Conservation (phyloP, 179 eudicot genomes). For the Dionaea muscipula region DNA sequence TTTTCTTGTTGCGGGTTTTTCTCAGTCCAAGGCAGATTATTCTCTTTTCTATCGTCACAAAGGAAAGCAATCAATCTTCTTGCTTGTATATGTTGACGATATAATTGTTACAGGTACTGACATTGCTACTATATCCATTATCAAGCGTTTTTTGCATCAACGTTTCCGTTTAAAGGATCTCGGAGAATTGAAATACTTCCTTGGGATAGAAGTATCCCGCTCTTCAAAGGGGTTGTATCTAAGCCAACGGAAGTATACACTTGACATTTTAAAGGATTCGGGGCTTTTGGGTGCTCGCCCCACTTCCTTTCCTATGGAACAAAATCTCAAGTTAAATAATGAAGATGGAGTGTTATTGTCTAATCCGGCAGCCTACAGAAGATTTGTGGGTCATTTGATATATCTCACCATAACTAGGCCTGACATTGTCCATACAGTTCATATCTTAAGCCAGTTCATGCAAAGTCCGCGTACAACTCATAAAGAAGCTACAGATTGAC, state of each 20-base stretch:
- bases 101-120: slow-evolving; percentile 1
- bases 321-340: no score
- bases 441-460: neutral
- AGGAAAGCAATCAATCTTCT: neutral
- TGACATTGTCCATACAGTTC: neutral
- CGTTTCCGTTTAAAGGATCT: neutral
- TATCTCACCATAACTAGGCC: neutral
- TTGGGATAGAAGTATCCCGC: slow-evolving; percentile 5
- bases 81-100: slow-evolving; percentile 5
- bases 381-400: neutral
- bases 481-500: neutral
- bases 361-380: neutral
- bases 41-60: neutral
- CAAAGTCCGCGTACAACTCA: neutral
- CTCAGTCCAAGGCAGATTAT: neutral
- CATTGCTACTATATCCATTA: neutral
- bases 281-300: no score
- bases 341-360: no score
- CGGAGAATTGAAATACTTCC: slow-evolving; percentile 1
- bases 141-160: neutral
- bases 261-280: neutral
- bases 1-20: neutral
- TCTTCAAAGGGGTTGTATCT: neutral
- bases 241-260: neutral
- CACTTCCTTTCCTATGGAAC: no score